Evolutionary conservation across 768 basidiomycete genomes (phyloP).

Genomic region (Rhodotorula graminis): DNA sequence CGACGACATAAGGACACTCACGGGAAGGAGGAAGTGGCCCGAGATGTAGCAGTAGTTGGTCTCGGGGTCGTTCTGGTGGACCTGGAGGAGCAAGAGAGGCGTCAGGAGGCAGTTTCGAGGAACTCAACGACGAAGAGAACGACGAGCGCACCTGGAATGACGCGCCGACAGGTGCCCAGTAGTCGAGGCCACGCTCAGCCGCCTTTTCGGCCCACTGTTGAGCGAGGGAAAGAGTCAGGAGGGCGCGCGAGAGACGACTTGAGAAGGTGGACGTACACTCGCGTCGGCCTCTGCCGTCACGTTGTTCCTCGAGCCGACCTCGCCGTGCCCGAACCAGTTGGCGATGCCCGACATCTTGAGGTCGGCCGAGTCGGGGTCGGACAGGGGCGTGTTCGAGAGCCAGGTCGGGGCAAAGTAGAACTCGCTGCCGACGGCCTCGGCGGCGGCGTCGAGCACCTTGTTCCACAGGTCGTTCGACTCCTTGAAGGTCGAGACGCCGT

Average conservation of each 20-base stretch:
- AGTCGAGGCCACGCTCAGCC: neutral
- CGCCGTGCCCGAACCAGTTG: slow-evolving; percentile 18
- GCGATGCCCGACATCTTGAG: slow-evolving; percentile 5
- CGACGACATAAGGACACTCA: too few relatives aligned
- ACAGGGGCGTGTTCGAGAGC: neutral
- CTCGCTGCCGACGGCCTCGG: neutral
- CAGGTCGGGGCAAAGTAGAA: slow-evolving; percentile 21
- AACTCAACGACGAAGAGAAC: too few relatives aligned
- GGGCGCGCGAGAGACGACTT: neutral
- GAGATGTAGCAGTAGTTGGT: slow-evolving; percentile 12
- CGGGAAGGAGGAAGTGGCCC: neutral
- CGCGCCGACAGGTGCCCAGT: slow-evolving; percentile 9
- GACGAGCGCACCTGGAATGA: neutral
- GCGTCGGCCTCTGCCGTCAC: slow-evolving; percentile 9
- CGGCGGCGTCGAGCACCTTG: neutral
- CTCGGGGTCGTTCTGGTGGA: slow-evolving; percentile 11
- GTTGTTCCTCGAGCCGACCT: neutral
- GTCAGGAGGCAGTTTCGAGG: too few relatives aligned
- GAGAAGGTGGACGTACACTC: neutral
- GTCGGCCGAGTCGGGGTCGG: neutral
- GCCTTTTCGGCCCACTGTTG: neutral
- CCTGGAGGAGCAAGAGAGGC: neutral
- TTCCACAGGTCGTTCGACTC: slow-evolving; percentile 14
- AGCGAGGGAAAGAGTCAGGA: neutral
- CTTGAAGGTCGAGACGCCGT: slow-evolving; percentile 8